Evolutionary conservation across 83 land plant species (phyloP), one percentile per base, ranked within the genome.

Genomic region (Diphasiastrum complanatum): DNA sequence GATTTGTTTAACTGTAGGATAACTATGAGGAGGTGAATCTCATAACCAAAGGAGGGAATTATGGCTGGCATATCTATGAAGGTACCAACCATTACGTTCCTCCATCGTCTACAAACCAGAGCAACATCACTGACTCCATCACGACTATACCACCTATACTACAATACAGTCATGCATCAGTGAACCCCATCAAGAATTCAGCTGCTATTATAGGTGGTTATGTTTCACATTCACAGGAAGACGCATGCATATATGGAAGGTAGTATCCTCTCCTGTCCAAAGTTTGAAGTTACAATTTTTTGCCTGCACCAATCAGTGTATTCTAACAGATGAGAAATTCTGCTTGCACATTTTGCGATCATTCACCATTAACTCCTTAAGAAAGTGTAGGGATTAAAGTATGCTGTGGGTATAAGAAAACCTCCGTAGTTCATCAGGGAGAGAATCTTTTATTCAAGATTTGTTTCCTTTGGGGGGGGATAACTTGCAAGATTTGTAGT

Each of bases 161-260:
- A 68, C 83, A 79, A 24, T 95, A 89, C 66, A 32, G 22, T 55
- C 99, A 83, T 60, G 64, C 78, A 1, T 41, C 35, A 20, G 67
- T 85, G 24, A 85, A 75, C 59, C 46, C 35, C 5, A 67, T 67
- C 1, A 63, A 45, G 49, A 74, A 75, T 14, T 33, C 45, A 20
- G 88, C 89, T 34, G 75, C 92, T 5, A 77, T 95, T 2, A 81
- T 78, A 2, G 96, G 96, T 35, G 99, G 99, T 47, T 89, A 71
- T 64, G 74, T 89, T 49, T 95, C 89, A 40, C 69, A 87, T 28
- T 86, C 96, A 1, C 16, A 3, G 27, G 70, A 89, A 43, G 99
- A 95, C 75, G 86, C 99, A 12, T 95, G 99, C 68, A 47, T 78
- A 55, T 70, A 67, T 77, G 99, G 99, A 78, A 89, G 83, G 99